Conservation (phyloP, 768 basidiomycete species). For the Lenzites betulinus region DNA sequence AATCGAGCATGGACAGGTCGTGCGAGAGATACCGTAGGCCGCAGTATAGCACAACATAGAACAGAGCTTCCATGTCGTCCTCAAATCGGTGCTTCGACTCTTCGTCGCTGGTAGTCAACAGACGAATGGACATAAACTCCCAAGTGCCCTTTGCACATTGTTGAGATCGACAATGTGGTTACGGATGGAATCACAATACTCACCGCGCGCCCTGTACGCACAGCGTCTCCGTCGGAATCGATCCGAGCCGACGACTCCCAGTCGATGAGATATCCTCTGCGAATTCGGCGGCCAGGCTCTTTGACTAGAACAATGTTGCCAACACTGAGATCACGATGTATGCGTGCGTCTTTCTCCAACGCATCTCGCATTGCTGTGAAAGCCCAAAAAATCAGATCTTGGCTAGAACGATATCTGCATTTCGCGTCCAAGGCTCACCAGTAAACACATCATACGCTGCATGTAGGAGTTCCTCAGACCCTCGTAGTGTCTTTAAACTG, state of each 20-base stretch:
- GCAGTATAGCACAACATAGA: background rate
- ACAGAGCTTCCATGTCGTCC: background rate
- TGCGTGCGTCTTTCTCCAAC: background rate
- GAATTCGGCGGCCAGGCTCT: background rate
- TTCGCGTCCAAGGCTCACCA: background rate
- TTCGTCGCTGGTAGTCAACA: too few relatives aligned
- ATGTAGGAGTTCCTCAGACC: background rate
- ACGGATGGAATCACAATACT: background rate
- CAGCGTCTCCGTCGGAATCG: background rate
- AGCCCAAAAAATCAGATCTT: too few relatives aligned
- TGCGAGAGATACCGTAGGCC: background rate
- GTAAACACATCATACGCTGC: background rate
- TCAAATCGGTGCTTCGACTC: background rate
- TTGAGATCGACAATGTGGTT: too few relatives aligned
- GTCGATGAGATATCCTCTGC: background rate
- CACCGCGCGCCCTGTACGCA: background rate
- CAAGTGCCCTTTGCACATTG: too few relatives aligned
- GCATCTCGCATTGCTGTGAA: background rate
- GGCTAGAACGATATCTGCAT: too few relatives aligned
- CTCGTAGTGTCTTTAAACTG: background rate
- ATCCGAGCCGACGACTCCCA: background rate
- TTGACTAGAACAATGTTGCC: background rate
- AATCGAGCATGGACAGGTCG: too few relatives aligned
- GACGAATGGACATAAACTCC: background rate
- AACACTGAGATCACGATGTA: background rate